Evolutionary conservation across 164 flowering plant species (phyloP), one percentile per base, ranked within the genome.

Genomic region (Sextonia rubra): DNA sequence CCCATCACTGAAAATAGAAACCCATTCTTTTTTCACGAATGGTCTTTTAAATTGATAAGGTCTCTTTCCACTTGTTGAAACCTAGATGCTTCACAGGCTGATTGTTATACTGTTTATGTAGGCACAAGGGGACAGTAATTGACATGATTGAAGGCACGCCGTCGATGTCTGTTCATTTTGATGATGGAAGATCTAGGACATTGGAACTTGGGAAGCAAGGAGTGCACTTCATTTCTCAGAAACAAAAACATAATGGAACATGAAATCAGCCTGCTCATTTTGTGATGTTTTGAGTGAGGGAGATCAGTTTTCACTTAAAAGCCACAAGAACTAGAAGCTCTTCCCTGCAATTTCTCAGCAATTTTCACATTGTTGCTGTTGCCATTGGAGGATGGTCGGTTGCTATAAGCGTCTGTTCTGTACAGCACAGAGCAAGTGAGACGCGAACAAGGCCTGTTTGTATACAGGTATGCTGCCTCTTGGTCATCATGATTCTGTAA

Each of bases 181-280:
- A 93, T 77, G 92, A 93, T 82, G 97, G 98, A 69, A 85, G 82
- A 75, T 77, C 80, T 20, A 87, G 79, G 84, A 80, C 78, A 1
- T 52, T 91, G 76, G 94, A 93, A 74, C 89, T 91, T 63, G 95
- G 89, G 66, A 92, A 92, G 81, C 97, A 96, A 75, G 85, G 91
- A 26, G 80, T 96, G 74, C 97, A 97, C 5, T 89, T 96, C 77
- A 84, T 91, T 73, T 80, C 97, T 68, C 91, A 87, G 74, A 95
- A 90, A 82, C 91, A 85, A 68, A 91, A 87, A 82, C 82, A 86
- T 55, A 67, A 83, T 14, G 82, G 70, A 73, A 47, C 79, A 5
- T 88, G 85, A 74, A 48, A 70, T 60, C 56, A 37, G 25, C 29
- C 24, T 30, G 30, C 22, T 67, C 58, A 15, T 5, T 18, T 52